A percentile compares a stretch with the other conserved stretches of the same genome.
Evolutionary conservation across 1,139 yeast species (phyloP).

Genomic region (Zygotorulaspora mrakii): DNA sequence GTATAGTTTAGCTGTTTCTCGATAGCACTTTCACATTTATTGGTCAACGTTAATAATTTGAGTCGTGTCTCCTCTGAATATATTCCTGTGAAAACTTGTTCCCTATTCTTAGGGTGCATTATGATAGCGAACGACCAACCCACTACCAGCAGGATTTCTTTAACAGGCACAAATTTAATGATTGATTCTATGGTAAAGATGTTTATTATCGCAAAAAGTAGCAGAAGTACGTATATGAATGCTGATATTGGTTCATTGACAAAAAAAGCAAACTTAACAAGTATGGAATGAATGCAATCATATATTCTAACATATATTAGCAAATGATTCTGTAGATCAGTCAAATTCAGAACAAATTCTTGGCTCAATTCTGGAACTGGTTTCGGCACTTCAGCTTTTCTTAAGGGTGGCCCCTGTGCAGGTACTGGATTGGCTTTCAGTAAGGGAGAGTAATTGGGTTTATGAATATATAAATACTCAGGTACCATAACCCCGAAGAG

Average conservation of each 20-base stretch:
- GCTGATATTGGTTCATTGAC: conserved; percentile 62
- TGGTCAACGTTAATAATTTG: conserved; percentile 44
- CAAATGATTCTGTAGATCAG: conserved; percentile 84
- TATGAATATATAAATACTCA: conserved; percentile 49
- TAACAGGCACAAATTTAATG: conserved; percentile 39
- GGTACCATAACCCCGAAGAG: conserved; percentile 63
- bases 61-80: conserved; percentile 62
- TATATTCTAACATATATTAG: conserved; percentile 59
- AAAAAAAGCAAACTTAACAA: conserved; percentile 61
- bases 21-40: conserved; percentile 43
- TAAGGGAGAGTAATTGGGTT: conserved; percentile 33
- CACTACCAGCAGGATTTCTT: conserved; percentile 38
- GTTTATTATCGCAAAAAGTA: conserved; percentile 37
- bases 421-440: conserved; percentile 51
- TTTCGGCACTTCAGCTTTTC: conserved; percentile 51
- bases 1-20: conserved; percentile 38
- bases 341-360: conserved; percentile 72
- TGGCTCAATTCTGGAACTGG: conserved; percentile 78
- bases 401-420: conserved; percentile 51
- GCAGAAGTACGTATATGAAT: conserved; percentile 44
- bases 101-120: conserved; percentile 55
- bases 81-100: conserved; percentile 43
- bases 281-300: conserved; percentile 51
- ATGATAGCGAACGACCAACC: conserved; percentile 52
- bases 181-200: conserved; percentile 38